phyloP scores from a whole-genome alignment of 2,329 filamentous ascomycete species.

The Dactylonectria macrodidyma region DNA sequence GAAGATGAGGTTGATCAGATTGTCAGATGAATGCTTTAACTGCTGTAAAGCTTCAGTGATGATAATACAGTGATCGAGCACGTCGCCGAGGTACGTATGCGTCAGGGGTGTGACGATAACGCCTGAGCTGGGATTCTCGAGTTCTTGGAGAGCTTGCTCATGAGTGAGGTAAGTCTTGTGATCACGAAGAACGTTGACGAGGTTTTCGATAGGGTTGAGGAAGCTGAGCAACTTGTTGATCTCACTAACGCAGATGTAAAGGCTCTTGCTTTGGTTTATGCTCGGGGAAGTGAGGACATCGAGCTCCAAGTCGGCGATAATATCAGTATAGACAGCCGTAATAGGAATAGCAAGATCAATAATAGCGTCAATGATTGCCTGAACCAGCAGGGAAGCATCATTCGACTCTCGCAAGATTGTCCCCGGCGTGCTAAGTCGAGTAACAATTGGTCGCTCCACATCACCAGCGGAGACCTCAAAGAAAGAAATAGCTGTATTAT shows the following conservation, averaged over 20 bases:
- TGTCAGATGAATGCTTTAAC: slow-evolving; percentile 82
- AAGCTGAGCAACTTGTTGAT: slow-evolving; percentile 85
- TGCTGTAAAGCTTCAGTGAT: slow-evolving; percentile 87
- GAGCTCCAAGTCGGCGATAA: slow-evolving; percentile 89
- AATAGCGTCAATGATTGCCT: slow-evolving; percentile 93
- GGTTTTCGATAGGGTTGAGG: slow-evolving; percentile 85
- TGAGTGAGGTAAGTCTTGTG: slow-evolving; percentile 75
- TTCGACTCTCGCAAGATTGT: slow-evolving; percentile 89
- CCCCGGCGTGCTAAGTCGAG: slow-evolving; percentile 80
- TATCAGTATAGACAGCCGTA: slow-evolving; percentile 87
- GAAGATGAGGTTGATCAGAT: slow-evolving; percentile 94
- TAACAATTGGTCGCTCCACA: slow-evolving; percentile 86
- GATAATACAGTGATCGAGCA: slow-evolving; percentile 89
- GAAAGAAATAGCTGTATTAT: slow-evolving; percentile 96
- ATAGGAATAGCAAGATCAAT: slow-evolving; percentile 93
- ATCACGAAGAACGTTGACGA: slow-evolving; percentile 90
- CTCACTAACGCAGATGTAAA: slow-evolving; percentile 60
- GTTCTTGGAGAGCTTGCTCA: slow-evolving; percentile 60
- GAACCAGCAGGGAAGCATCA: slow-evolving; percentile 89
- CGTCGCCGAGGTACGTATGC: slow-evolving; percentile 91
- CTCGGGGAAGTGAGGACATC: slow-evolving; percentile 88
- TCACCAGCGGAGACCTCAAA: slow-evolving; percentile 93
- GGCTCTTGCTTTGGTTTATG: slow-evolving; percentile 80
- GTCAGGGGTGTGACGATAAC: slow-evolving; percentile 87
- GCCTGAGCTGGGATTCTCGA: slow-evolving; percentile 67